phyloP scores from a whole-genome alignment of 78 protist species.

The Dictyostelium intermedium region DNA sequence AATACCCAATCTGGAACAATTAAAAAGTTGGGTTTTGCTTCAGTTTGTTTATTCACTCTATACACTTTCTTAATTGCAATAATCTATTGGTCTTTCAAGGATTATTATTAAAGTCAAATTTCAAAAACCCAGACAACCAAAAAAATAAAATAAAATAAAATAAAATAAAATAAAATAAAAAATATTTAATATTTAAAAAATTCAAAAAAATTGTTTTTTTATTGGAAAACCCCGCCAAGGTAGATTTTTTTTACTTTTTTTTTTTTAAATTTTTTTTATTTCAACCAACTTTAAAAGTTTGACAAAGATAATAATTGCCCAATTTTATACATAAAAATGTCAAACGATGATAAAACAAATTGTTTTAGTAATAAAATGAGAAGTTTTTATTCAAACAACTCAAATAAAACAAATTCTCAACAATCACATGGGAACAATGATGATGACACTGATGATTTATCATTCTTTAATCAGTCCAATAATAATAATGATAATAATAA shows the following conservation, averaged over 20 bases:
- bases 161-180: too few species aligned
- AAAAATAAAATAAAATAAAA: too few species aligned
- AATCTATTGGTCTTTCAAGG: not conserved
- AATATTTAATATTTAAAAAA: too few species aligned
- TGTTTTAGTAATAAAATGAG: not conserved
- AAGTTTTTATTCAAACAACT: not conserved
- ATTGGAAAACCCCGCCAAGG: not conserved
- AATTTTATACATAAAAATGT: too few species aligned
- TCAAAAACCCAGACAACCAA: too few species aligned
- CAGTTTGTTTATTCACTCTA: not conserved
- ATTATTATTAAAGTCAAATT: not conserved
- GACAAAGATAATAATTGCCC: not conserved
- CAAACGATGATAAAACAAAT: not conserved
- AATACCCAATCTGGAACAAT: not conserved
- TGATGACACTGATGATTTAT: not conserved
- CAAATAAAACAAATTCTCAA: not conserved
- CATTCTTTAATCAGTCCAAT: not conserved
- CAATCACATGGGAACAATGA: not conserved
- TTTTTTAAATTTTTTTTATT: too few species aligned
- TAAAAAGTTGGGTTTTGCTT: not conserved
- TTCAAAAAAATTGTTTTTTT: not conserved
- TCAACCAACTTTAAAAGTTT: too few species aligned
- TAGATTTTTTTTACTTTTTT: not conserved
- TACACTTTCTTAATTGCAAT: not conserved
- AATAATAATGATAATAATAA: not conserved